Evolutionary conservation across 1,284 basidiomycete species (phyloP).

Genomic region (Tilletiaria anomala): DNA sequence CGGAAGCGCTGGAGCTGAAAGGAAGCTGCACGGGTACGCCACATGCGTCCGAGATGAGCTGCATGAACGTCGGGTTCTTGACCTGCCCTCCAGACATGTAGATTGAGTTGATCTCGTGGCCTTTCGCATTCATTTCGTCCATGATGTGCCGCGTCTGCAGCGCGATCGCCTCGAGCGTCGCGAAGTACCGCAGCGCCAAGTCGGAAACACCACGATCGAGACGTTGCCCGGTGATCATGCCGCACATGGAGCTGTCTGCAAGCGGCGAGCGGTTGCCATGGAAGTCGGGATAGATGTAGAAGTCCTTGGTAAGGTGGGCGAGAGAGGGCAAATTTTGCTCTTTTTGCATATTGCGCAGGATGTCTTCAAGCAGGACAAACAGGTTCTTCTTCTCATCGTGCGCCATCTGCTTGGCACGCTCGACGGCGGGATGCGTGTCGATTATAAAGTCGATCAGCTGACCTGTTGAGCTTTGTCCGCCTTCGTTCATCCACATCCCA

Average conservation of each 20-base stretch:
- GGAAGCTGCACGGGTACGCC: slow-evolving; percentile 72
- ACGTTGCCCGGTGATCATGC: slow-evolving; percentile 72
- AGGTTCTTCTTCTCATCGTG: slow-evolving; percentile 42
- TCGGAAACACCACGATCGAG: slow-evolving; percentile 65
- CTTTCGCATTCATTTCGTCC: slow-evolving; percentile 71
- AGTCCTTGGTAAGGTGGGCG: slow-evolving; percentile 68
- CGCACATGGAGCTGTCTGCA: slow-evolving; percentile 81
- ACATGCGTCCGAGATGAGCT: slow-evolving; percentile 71
- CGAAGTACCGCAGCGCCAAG: slow-evolving; percentile 76
- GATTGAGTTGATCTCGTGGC: slow-evolving; percentile 69
- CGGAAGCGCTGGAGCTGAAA: slow-evolving; percentile 57
- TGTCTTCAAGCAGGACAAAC: slow-evolving; percentile 55
- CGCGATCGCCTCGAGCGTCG: slow-evolving; percentile 83
- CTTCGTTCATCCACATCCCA: slow-evolving; percentile 85
- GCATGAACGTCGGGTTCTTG: slow-evolving; percentile 32
- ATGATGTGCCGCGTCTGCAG: slow-evolving; percentile 91
- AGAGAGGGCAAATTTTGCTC: slow-evolving; percentile 40
- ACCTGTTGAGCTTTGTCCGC: slow-evolving; percentile 95
- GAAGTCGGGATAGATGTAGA: slow-evolving; percentile 89
- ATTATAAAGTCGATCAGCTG: slow-evolving; percentile 94
- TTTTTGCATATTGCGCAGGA: slow-evolving; percentile 54
- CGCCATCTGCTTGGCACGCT: slow-evolving; percentile 50
- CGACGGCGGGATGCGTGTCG: slow-evolving; percentile 74
- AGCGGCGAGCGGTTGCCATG: slow-evolving; percentile 78
- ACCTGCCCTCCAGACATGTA: slow-evolving; percentile 58